These are phyloP conservation scores for Pachysandra terminalis DNA, from an alignment of 164 flowering plant species.

Conservation along the genomic window DNA sequence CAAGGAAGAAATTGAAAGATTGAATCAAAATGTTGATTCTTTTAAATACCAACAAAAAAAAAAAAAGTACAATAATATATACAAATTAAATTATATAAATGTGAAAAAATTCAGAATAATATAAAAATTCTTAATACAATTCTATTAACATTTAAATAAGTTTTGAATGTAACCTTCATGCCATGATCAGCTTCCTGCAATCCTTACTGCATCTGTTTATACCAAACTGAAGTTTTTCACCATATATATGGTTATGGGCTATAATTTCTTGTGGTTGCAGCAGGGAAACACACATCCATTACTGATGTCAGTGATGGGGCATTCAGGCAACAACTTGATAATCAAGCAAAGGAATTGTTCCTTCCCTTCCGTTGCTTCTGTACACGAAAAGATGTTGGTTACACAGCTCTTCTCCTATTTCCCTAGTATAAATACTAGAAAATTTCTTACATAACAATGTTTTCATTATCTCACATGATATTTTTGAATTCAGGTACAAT, in stretches of 20 bases:
- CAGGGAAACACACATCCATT: conserved; percentile 21
- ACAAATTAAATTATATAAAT: too few species aligned
- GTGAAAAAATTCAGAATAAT: too few species aligned
- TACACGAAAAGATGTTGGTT: conserved; percentile 50
- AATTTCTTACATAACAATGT: background rate
- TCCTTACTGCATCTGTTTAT: background rate
- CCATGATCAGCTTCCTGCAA: too few species aligned
- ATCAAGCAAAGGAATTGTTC: conserved; percentile 35
- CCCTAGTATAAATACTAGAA: background rate
- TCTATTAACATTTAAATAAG: too few species aligned
- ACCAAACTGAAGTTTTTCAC: background rate
- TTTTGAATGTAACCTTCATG: too few species aligned
- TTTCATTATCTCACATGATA: background rate
- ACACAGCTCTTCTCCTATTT: background rate
- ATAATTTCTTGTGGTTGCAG: conserved; percentile 23
- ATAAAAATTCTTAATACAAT: too few species aligned
- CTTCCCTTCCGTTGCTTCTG: conserved; percentile 54
- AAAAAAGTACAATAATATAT: too few species aligned
- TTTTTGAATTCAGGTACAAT: conserved; percentile 40
- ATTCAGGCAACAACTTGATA: conserved; percentile 16
- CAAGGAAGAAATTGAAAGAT: too few species aligned
- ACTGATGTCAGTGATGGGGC: conserved; percentile 7
- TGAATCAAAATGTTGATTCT: too few species aligned
- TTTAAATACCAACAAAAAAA: too few species aligned
- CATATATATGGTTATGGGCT: too few species aligned